A percentile compares a stretch with the other conserved stretches of the same genome.
Evolutionary conservation across 108 stramenopile genomes (phyloP).

Genomic region (Skeletonema potamos): DNA sequence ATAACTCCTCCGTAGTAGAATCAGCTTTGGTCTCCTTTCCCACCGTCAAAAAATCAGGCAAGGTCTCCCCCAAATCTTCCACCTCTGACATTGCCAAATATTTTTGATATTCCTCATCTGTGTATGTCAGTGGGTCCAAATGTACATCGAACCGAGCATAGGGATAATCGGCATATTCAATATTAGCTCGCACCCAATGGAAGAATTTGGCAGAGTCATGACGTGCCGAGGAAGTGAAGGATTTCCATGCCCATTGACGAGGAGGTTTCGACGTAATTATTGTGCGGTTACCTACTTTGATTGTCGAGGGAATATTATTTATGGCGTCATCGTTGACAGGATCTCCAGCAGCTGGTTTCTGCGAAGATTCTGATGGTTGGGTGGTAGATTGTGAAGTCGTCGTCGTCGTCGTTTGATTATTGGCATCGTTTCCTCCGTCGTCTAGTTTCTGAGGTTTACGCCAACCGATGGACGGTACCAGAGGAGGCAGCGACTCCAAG

Average conservation of each 20-base stretch:
- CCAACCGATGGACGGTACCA: constrained; percentile 54
- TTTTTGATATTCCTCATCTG: constrained; percentile 74
- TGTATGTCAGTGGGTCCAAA: constrained; percentile 77
- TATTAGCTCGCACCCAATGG: constrained; percentile 75
- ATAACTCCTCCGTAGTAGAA: background rate
- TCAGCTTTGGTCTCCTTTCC: background rate
- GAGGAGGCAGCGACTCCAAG: constrained; percentile 52
- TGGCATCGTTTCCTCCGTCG: constrained; percentile 6
- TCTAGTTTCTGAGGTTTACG: background rate
- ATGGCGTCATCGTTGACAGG: background rate
- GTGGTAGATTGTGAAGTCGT: background rate
- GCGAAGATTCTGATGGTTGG: constrained; percentile 3
- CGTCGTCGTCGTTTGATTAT: background rate
- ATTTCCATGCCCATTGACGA: constrained; percentile 79
- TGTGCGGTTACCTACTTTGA: constrained; percentile 66
- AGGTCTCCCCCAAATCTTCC: background rate
- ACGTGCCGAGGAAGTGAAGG: constrained; percentile 76
- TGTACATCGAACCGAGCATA: constrained; percentile 90
- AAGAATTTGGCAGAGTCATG: constrained; percentile 62
- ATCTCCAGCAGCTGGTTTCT: background rate
- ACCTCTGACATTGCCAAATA: constrained; percentile 41
- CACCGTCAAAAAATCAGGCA: constrained; percentile 2
- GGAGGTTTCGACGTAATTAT: constrained; percentile 59
- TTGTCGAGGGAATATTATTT: constrained; percentile 14
- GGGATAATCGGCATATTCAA: constrained; percentile 92